A percentile compares a stretch with the other conserved stretches of the same genome.
Evolutionary conservation across 1,284 basidiomycete species (phyloP).

Genomic region (Trichosporon sp.): DNA sequence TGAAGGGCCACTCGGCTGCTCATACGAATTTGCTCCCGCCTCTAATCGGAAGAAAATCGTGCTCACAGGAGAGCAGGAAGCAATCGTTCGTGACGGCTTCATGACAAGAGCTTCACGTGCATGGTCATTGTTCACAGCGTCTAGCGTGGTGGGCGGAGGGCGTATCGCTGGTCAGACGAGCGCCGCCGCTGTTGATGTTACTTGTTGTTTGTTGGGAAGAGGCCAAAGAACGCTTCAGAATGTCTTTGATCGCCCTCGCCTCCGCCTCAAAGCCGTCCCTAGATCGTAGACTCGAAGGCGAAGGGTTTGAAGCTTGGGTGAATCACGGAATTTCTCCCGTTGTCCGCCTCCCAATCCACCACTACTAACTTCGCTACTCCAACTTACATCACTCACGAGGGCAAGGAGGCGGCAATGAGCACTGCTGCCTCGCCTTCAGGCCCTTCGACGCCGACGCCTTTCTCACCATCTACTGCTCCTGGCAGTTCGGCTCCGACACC

Average conservation of each 20-base stretch:
- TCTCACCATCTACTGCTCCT: not conserved
- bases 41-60: not conserved
- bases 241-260: not conserved
- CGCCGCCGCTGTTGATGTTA: not conserved
- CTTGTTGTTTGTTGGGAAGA: not conserved
- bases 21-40: not conserved
- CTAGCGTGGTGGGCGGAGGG: not conserved
- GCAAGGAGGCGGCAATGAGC: slow-evolving; percentile 1
- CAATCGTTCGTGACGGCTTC: not conserved
- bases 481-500: not conserved
- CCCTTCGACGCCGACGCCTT: not conserved
- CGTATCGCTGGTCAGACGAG: not conserved
- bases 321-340: not conserved
- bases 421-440: not conserved
- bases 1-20: not conserved
- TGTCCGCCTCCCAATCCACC: not conserved
- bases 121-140: not conserved
- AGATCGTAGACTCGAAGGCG: no score
- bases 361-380: not conserved
- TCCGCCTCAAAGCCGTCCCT: not conserved
- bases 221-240: not conserved
- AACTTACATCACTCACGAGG: not conserved
- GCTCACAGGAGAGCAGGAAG: not conserved
- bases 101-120: not conserved
- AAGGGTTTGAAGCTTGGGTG: no score